Conservation (phyloP, 306 rosid genomes). For the Lathyrus tuberosus region DNA sequence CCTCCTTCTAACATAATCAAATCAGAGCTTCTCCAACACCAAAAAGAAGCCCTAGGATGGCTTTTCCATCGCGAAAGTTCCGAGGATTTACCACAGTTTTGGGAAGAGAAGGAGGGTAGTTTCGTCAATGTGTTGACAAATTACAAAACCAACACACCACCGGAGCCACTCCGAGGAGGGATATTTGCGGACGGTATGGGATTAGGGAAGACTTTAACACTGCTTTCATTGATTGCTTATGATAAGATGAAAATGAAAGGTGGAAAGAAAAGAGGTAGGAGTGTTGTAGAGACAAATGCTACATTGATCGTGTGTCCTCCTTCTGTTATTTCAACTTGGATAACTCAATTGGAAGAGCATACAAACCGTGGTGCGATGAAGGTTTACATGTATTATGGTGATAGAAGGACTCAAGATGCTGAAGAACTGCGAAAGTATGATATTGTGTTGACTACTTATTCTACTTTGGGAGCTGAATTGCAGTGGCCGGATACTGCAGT, state of each 20-base stretch:
- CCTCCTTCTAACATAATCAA: slow-evolving; percentile 53
- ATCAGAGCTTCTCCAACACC: slow-evolving; percentile 65
- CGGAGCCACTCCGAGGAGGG: slow-evolving; percentile 78
- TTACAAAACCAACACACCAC: slow-evolving; percentile 45
- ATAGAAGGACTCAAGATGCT: slow-evolving; percentile 54
- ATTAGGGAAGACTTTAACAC: slow-evolving; percentile 74
- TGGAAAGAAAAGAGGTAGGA: slow-evolving; percentile 39
- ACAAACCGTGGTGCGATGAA: slow-evolving; percentile 55
- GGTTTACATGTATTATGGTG: slow-evolving; percentile 74
- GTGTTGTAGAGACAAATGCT: not conserved
- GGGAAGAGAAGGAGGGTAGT: slow-evolving; percentile 58
- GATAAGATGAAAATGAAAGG: slow-evolving; percentile 44
- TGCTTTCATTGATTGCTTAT: slow-evolving; percentile 66
- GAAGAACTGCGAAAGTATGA: slow-evolving; percentile 65
- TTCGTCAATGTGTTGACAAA: slow-evolving; percentile 67
- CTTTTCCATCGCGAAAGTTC: slow-evolving; percentile 58
- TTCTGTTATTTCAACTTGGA: slow-evolving; percentile 77
- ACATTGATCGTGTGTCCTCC: slow-evolving; percentile 81
- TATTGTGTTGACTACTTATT: slow-evolving; percentile 75
- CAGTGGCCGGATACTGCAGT: slow-evolving; percentile 36
- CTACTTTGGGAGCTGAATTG: slow-evolving; percentile 54
- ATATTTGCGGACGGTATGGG: slow-evolving; percentile 84
- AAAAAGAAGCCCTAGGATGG: slow-evolving; percentile 78
- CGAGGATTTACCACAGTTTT: slow-evolving; percentile 70
- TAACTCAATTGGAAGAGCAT: slow-evolving; percentile 65